Evolutionary conservation across 1,284 basidiomycete genomes (phyloP), one percentile per base, ranked within the genome.

Genomic region (Apiotrichum mycotoxinovorans): DNA sequence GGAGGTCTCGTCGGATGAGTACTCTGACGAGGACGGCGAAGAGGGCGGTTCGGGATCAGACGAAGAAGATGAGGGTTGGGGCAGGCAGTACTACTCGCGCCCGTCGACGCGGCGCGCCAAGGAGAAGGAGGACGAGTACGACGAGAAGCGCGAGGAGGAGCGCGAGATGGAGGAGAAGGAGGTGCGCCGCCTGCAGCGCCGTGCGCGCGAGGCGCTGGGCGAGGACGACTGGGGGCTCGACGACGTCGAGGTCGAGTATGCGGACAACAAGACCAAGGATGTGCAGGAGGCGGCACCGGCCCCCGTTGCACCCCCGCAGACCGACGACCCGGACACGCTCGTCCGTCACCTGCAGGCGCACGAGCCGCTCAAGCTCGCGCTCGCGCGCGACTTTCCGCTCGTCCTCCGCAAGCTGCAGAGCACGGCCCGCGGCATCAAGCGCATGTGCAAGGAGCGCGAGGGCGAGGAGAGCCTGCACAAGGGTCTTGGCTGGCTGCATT

Each of bases 141-240:
- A 88, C 41, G 89, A 89, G 65, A 69, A 64, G 52, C 52, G 57
- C n/a, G 62, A 64, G 48, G 56, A 64, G 58, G 58, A 61, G 40
- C 54, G 61, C 23, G 61, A 61, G 35, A 51, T 60, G 30, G 63
- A 63, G 48, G 60, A 61, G 51, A 58, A 57, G 40, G 65, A 63
- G 43, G 65, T 89, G 9, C 85, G 80, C 66, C 80, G 90, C 49
- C 75, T 97, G 51, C 94, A 96, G 74, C 77, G 80, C 26, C 90
- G 88, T 75, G 80, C 84, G 38, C 81, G 88, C 22, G 87, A 90
- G 63, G 81, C 78, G 7, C 82, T 96, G 81, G 78, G 70, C 2
- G 88, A 89, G 51, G 92, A 72, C 30, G 75, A 97, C 74, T 97
- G 91, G 73, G 94, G 93, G 3, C 79, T 96, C 46, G 85, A 82